Evolutionary conservation across 176 grass and related monocot genomes (phyloP).

Genomic region (Chloris gayana): DNA sequence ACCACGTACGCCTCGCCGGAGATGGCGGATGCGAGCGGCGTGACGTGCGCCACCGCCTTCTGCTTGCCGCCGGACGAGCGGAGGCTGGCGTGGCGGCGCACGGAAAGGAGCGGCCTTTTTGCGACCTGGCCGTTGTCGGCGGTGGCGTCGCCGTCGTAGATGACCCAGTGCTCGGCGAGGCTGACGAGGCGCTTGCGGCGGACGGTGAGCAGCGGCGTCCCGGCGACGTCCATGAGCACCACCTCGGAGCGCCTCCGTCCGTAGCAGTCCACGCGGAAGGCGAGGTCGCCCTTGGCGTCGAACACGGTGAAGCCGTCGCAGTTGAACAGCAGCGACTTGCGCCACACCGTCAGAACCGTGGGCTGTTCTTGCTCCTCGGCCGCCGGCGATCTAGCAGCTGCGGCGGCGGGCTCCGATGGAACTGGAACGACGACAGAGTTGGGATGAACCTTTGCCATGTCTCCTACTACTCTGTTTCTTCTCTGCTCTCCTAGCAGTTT

Average conservation of each 20-base stretch:
- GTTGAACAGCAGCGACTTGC: constrained; percentile 82
- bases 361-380: constrained; percentile 1
- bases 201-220: constrained; percentile 54
- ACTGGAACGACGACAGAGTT: no score
- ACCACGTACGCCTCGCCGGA: constrained; percentile 28
- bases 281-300: constrained; percentile 68
- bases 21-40: no score
- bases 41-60: not conserved
- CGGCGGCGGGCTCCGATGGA: no score
- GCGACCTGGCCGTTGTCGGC: not conserved
- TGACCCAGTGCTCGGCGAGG: constrained; percentile 51
- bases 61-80: not conserved
- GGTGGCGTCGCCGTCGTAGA: constrained; percentile 66
- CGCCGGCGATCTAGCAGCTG: not conserved
- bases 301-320: constrained; percentile 82
- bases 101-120: constrained; percentile 46
- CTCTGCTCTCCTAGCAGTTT: no score
- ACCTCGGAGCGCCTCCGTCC: constrained; percentile 52
- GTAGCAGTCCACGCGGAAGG: constrained; percentile 85
- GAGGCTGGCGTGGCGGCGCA: constrained; percentile 44
- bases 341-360: constrained; percentile 84
- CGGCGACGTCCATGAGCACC: constrained; percentile 66
- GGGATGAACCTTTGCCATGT: no score
- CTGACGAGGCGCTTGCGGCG: constrained; percentile 35
- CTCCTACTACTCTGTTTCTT: no score